Base-by-base conservation (phyloP, 2,329 filamentous ascomycete species). In the Orbilia blumenaviensis region DNA sequence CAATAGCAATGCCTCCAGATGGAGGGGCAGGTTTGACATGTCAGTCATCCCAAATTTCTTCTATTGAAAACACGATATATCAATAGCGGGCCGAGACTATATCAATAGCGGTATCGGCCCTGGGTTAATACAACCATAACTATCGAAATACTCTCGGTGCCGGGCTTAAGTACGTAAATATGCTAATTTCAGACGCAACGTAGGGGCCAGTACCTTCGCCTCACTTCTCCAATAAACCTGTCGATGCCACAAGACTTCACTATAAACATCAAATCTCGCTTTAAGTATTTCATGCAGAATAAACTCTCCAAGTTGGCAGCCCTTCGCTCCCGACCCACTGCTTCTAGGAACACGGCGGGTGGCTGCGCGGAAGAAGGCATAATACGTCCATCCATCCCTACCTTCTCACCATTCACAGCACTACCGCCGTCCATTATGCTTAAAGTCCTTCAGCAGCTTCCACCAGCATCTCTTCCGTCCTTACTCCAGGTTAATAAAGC, bases 181-280 rank as follows among this genome's bases (percentile, higher is more conserved):
- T 41, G 2, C 32, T 34, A 8, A 41, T 41, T n/a, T n/a, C n/a
- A n/a, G n/a, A n/a, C 4, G 12, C 29, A 7, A 18, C 14, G n/a
- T 42, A 69, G 66, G 52, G 66, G 66, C n/a, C 44, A 38, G n/a
- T 42, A 69, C 34, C 42, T 69, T 4, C 42, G 52, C 44, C 54
- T 69, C 29, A 69, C 52, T 4, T 38, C 5, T 14, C 52, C 52
- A 1, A 61, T 21, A 2, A 23, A 25, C 4, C 16, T 50, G 10
- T 21, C 18, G 6, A 44, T 16, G 7, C 7, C 52, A 3, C 29
- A 42, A 3, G 36, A 62, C 12, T 21, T 52, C 34, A 41, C 50
- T 7, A 29, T 25, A 3, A n/a, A 36, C 9, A 34, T 69, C n/a
- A 61, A 52, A 12, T 27, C 6, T 3, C 29, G 1, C 12, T 69